These are phyloP conservation scores for Hyaloscypha bicolor DNA, from an alignment of 495 filamentous ascomycete genomes.

Conservation along the genomic window DNA sequence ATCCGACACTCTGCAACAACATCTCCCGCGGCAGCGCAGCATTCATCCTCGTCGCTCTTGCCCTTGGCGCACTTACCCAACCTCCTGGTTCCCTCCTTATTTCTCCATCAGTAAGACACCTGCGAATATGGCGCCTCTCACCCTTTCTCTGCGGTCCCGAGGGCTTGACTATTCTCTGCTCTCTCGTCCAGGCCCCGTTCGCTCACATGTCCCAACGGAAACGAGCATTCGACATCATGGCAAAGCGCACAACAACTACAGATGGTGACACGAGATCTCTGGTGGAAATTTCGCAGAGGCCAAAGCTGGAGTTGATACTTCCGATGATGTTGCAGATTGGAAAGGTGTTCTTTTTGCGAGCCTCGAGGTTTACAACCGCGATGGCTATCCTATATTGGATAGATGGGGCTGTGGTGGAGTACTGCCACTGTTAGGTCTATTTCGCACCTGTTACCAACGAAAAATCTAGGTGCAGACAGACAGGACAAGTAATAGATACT, in stretches of 20 bases:
- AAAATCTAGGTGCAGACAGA: no score
- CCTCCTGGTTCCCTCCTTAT: background rate
- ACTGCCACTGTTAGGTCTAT: no score
- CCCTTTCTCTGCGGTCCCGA: no score
- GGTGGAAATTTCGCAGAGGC: background rate
- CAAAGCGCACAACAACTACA: background rate
- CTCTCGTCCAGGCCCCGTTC: no score
- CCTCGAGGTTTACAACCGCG: background rate
- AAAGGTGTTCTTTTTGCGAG: background rate
- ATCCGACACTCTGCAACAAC: background rate
- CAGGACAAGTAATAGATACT: no score
- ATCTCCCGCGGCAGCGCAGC: background rate
- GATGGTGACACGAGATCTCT: background rate
- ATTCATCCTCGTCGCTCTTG: slow-evolving; percentile 5
- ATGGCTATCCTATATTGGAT: no score
- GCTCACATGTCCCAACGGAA: no score
- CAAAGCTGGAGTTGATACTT: slow-evolving; percentile 4
- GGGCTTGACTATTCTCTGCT: no score
- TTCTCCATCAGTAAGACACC: no score
- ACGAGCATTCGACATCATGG: no score
- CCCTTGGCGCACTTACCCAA: background rate
- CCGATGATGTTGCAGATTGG: slow-evolving; percentile 3
- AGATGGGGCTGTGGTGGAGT: no score
- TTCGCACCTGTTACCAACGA: no score
- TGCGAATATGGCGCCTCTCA: background rate